Percentiles rank a stretch among this genome's conserved stretches.
These are phyloP conservation scores for Xylaria palmicola DNA, from an alignment of 495 filamentous ascomycete species.

Conservation along the genomic window DNA sequence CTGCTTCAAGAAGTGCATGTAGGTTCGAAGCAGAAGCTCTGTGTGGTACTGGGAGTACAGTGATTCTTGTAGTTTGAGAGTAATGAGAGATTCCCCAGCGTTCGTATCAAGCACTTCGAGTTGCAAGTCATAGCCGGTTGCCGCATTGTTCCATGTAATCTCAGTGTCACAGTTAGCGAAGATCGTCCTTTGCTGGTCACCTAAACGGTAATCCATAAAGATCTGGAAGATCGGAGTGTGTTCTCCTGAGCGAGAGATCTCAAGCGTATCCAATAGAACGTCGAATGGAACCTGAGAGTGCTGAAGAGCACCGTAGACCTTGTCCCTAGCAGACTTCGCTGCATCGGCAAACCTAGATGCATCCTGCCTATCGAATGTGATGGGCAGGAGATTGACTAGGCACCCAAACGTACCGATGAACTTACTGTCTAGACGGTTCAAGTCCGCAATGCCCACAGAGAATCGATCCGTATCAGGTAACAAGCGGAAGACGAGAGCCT, in stretches of 20 bases:
- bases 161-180: neutral
- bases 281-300: constrained; percentile 30
- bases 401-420: neutral
- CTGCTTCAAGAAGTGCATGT: neutral
- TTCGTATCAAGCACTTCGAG: neutral
- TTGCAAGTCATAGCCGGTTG: neutral
- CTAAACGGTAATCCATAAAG: constrained; percentile 16
- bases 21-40: neutral
- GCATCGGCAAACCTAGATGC: neutral
- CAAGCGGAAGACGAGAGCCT: constrained; percentile 32
- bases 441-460: constrained; percentile 41
- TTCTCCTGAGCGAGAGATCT: neutral
- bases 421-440: constrained; percentile 18
- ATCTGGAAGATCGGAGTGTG: constrained; percentile 22
- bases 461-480: constrained; percentile 27
- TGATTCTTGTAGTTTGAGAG: neutral
- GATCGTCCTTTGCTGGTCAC: neutral
- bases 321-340: neutral
- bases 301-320: constrained; percentile 5
- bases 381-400: neutral
- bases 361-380: neutral
- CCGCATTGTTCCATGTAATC: neutral
- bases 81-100: neutral
- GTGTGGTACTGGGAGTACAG: neutral
- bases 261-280: constrained; percentile 27